Evolutionary conservation across 345 rosid genomes (phyloP), one percentile per base, ranked within the genome.

Genomic region (Durio zibethinus): DNA sequence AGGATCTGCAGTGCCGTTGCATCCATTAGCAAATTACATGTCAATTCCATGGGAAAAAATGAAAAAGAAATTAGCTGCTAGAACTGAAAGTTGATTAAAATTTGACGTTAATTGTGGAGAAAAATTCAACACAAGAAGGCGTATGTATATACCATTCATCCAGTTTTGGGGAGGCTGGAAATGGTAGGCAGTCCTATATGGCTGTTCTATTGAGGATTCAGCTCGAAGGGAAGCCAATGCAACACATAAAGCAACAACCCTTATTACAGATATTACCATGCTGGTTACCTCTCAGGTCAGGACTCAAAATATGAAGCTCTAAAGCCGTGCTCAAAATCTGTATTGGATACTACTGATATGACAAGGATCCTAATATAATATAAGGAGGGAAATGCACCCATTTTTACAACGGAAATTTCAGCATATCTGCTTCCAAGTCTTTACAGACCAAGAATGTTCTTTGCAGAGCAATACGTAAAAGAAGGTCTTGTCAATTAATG

Each of bases 1-100:
- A 20, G 71, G 71, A 40, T 65, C 71, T 65, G 50, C 16, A n/a
- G 9, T 20, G 71, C 50, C 45, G 21, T 42, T n/a, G 29, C 67
- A 57, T n/a, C 48, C 48, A 38, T 65, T 65, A n/a, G 71, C 7
- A 65, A 42, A 65, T 38, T n/a, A n/a, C 50, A 65, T n/a, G 71
- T 38, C 15, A 38, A 54, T 54, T 54, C 25, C 25, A 54, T 11
- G 59, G 5, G 4, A 21, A 54, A 21, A 54, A 9, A 25, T 54
- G 12, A 54, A 54, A 21, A 54, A n/a, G 23, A 52, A 20, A 29
- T 21, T 54, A 21, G 59, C 25, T 7, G 25, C 25, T 2, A 16
- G 21, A 52, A 10, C 23, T 18, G 7, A 20, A 16, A 53, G 59
- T n/a, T 20, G 59, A 20, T n/a, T 53, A 53, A 53, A 53, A 54